Percentiles rank a stretch among this genome's conserved stretches.
Conservation (phyloP, 257 asterid species). For the Prunella vulgaris region DNA sequence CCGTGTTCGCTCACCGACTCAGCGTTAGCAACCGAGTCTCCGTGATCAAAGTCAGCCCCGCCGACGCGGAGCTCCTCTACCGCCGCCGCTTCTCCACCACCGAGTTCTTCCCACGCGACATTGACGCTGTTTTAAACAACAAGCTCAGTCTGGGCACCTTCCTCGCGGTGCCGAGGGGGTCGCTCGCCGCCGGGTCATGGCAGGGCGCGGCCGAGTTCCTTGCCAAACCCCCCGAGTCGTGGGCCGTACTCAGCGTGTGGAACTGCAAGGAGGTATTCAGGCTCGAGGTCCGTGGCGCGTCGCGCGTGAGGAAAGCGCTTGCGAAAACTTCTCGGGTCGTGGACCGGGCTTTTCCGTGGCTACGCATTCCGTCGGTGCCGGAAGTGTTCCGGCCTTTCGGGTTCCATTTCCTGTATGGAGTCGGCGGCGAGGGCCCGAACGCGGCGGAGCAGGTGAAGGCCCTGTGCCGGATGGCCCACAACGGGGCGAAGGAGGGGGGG, state of each 20-base stretch:
- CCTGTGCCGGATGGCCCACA: slow-evolving; percentile 51
- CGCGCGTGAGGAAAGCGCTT: slow-evolving; percentile 38
- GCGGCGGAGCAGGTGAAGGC: slow-evolving; percentile 23
- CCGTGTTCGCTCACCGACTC: slow-evolving; percentile 72
- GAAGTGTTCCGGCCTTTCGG: slow-evolving; percentile 69
- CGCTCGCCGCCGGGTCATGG: slow-evolving; percentile 42
- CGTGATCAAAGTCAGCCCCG: slow-evolving; percentile 40
- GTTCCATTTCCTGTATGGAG: slow-evolving; percentile 71
- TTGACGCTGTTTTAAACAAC: slow-evolving; percentile 55
- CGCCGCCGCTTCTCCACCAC: slow-evolving; percentile 57
- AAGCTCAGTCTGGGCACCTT: slow-evolving; percentile 64
- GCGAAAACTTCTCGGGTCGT: slow-evolving; percentile 49
- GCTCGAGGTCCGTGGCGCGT: slow-evolving; percentile 86
- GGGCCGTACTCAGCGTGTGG: slow-evolving; percentile 90
- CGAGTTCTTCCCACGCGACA: slow-evolving; percentile 88
- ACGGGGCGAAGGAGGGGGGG: slow-evolving; percentile 45
- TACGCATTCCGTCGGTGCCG: slow-evolving; percentile 59
- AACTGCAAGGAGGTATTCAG: slow-evolving; percentile 68
- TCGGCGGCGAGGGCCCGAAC: slow-evolving; percentile 73
- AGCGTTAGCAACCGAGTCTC: slow-evolving; percentile 25
- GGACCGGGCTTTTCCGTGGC: slow-evolving; percentile 75
- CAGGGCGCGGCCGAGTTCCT: slow-evolving; percentile 45
- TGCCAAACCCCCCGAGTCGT: slow-evolving; percentile 59
- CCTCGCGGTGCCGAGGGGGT: slow-evolving; percentile 50
- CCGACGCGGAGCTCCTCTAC: slow-evolving; percentile 66